Percentiles rank a stretch among this genome's conserved stretches.
Conservation (phyloP, 2,329 filamentous ascomycete genomes). For the Ceratocystis huliohia region DNA sequence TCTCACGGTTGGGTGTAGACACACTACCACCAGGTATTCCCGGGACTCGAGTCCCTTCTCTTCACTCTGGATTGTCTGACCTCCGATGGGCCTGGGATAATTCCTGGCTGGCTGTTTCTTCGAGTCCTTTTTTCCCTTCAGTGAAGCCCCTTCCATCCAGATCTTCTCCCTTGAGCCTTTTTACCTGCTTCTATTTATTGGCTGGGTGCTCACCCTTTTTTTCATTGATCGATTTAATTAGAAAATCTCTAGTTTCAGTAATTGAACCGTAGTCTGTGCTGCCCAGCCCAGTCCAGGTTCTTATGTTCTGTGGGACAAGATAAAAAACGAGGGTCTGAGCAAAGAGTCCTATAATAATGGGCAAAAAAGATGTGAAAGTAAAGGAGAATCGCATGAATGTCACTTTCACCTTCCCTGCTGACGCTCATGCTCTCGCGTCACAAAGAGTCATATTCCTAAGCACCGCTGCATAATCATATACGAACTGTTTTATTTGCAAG, state of each 20-base stretch:
- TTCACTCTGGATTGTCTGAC: too few relatives aligned
- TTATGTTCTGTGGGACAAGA: slow-evolving; percentile 1
- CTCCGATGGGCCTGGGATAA: not conserved
- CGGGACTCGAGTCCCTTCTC: not conserved
- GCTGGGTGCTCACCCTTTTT: not conserved
- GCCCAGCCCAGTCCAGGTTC: not conserved
- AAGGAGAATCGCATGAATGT: not conserved
- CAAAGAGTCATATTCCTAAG: not conserved
- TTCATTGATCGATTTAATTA: slow-evolving; percentile 6
- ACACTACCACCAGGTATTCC: not conserved
- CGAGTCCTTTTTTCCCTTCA: not conserved
- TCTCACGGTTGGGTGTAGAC: not conserved
- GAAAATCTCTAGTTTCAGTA: not conserved
- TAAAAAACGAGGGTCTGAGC: not conserved
- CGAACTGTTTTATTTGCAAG: not conserved
- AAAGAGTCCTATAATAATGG: not conserved
- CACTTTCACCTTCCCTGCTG: not conserved
- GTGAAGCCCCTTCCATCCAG: not conserved
- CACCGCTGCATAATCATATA: not conserved
- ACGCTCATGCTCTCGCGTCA: not conserved
- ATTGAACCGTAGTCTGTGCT: slow-evolving; percentile 1
- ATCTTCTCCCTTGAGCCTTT: not conserved
- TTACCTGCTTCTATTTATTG: not conserved
- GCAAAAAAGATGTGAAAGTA: not conserved
- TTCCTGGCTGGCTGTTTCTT: not conserved